Conservation (phyloP, 2,329 filamentous ascomycete genomes). For the Xenoacremonium recifei region DNA sequence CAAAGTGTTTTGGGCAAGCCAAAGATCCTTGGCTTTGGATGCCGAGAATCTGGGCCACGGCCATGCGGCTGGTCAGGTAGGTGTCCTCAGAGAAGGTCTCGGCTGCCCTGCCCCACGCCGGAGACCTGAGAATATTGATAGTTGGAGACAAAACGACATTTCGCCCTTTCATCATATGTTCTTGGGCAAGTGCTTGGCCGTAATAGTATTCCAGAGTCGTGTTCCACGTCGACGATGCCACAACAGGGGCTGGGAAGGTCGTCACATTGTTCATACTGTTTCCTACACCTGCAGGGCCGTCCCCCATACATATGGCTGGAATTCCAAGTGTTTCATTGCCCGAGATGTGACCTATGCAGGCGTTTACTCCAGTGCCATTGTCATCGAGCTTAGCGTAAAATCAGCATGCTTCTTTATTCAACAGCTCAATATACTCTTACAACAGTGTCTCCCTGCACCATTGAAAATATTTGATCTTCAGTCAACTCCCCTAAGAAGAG, state of each 20-base stretch:
- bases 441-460: background rate
- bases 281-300: background rate
- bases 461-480: background rate
- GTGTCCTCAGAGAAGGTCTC: background rate
- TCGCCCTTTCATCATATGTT: background rate
- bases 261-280: background rate
- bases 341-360: background rate
- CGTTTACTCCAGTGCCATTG: background rate
- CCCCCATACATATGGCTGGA: background rate
- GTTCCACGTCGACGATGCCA: background rate
- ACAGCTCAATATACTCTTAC: background rate
- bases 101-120: background rate
- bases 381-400: background rate
- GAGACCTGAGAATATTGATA: background rate
- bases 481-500: background rate
- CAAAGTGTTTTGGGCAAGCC: background rate
- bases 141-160: background rate
- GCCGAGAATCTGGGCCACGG: background rate
- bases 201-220: background rate
- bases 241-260: background rate
- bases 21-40: background rate
- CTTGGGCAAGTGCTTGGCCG: background rate
- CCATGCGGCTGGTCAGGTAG: background rate
- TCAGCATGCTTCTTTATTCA: background rate
- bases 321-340: background rate